phyloP scores from a whole-genome alignment of 306 rosid species.

The Dryas alaskensis region DNA sequence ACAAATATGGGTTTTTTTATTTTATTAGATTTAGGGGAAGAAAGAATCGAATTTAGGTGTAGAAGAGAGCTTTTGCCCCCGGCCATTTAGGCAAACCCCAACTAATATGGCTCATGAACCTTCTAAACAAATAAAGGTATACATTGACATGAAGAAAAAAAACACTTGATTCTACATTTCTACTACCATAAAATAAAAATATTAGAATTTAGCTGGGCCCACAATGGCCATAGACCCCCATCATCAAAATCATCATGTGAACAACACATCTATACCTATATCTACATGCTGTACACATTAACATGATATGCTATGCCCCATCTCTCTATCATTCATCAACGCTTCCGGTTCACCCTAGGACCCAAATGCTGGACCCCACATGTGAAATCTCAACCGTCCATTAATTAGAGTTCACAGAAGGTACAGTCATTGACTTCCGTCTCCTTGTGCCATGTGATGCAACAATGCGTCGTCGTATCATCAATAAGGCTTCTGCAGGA shows the following conservation, averaged over 20 bases:
- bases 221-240: constrained; percentile 2
- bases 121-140: no score
- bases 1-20: no score
- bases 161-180: neutral
- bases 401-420: constrained; percentile 25
- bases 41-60: no score
- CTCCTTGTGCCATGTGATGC: constrained; percentile 69
- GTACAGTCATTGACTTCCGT: constrained; percentile 73
- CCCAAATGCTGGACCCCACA: constrained; percentile 23
- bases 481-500: constrained; percentile 53
- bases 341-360: neutral
- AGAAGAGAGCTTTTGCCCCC: no score
- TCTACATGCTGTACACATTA: constrained; percentile 29
- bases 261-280: constrained; percentile 25
- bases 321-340: constrained; percentile 4
- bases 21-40: no score
- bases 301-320: constrained; percentile 28
- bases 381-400: constrained; percentile 9
- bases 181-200: neutral
- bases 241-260: constrained; percentile 13
- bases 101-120: no score
- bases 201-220: constrained; percentile 9
- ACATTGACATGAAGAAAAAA: neutral
- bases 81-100: no score
- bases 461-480: neutral